Evolutionary conservation across 257 asterid species (phyloP), one percentile per base, ranked within the genome.

Genomic region (Scutellaria barbata): DNA sequence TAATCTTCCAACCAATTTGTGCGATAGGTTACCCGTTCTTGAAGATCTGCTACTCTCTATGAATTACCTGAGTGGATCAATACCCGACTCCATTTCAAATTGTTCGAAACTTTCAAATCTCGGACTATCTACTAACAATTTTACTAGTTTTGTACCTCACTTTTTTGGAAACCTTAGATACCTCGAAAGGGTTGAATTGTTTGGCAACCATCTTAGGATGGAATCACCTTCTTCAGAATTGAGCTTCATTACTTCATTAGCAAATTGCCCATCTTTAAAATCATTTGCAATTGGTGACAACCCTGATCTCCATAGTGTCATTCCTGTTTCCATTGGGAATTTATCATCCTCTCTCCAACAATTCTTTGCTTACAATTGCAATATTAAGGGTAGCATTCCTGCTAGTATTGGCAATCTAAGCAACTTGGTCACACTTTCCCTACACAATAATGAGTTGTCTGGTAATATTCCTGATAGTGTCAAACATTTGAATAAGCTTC

Each of bases 241-340:
- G 16, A 55, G 71, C 65, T 66, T 80, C 60, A 25, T 80, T 9
- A 63, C 75, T 69, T 77, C 80, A 10, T 63, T 81, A 63, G 48
- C 76, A 7, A 71, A 63, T 4, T 79, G 81, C 68, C 55, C 18
- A 63, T 54, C 1, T 10, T 42, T 77, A 14, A 12, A 10, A 0
- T 1, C 2, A 1, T 39, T 81, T 22, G 11, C 0, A 0, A 6
- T 81, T 0, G 1, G 1, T 25, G 6, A 18, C 16, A 81, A 75
- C 57, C 77, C 72, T 0, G n/a, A n/a, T n/a, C 8, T 30, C 35
- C 35, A 61, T 7, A 68, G 72, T 3, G 7, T 8, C 3, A 60
- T 81, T 50, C 83, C 83, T 10, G 1, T 51, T 7, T 74, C 82
- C 39, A 10, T 81, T 10, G 82, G 82, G 10, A 81, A 81, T 22